Base-by-base conservation (phyloP, 2,329 filamentous ascomycete species). In the Diaporthe australafricana region DNA sequence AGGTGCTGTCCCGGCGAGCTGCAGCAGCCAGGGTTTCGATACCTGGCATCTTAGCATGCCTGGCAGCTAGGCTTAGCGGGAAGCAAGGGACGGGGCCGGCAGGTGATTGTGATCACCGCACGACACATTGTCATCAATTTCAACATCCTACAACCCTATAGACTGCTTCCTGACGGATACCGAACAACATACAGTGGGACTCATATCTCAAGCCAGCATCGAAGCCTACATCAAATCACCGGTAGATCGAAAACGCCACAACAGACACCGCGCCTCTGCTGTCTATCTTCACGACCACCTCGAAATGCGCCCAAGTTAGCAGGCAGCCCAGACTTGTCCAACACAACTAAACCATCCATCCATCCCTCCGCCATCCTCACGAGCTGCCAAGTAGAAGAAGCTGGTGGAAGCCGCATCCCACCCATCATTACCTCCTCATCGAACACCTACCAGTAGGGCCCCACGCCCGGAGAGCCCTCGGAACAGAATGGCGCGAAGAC, bases 401-500 rank as follows among this genome's bases (percentile, higher is more conserved):
- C 16, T 17, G 56, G 12, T 25, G 48, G 8, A 52, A 12, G 48
- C 48, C 22, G 22, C 48, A 52, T 52, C 14, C 50, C 30, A 32
- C 60, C 22, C 50, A 14, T 48, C 17, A 14, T 48, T 25, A 17
- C 27, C 9, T 20, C 32, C 27, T 40, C 17, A 16, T 12, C 14
- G 16, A 25, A 14, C n/a, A 27, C n/a, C 22, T 17, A 48, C 20
- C 30, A 30, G n/a, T 22, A 20, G n/a, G 22, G 22, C 3, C 22
- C 35, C n/a, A 9, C 9, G 20, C n/a, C 30, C 25, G 30, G 27
- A 30, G 47, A n/a, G n/a, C n/a, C n/a, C n/a, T n/a, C n/a, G n/a
- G n/a, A 66, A 8, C 35, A 76, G 35, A n/a, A 89, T 90, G 89
- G 80, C 88, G 52, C 87, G 88, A 72, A 84, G 88, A 72, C 85